Percentiles rank a stretch among this genome's conserved stretches.
phyloP scores from a whole-genome alignment of 208 protist genomes.

The Trypanosoma melophagium region DNA sequence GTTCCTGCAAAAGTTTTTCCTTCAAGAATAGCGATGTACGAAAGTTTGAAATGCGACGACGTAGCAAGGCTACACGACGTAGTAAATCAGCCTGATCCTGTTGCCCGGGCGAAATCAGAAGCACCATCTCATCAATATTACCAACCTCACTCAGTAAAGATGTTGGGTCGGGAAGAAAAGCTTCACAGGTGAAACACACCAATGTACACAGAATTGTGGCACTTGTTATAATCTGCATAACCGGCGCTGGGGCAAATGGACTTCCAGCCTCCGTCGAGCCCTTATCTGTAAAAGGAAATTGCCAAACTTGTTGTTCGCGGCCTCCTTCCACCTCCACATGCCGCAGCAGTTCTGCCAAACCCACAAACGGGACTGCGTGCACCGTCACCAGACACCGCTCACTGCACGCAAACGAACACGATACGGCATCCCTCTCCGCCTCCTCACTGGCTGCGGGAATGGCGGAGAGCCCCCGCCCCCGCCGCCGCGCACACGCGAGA shows the following conservation, averaged over 20 bases:
- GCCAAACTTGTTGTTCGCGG: background rate
- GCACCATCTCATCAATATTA: constrained; percentile 85
- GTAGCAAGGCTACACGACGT: constrained; percentile 71
- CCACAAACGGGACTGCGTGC: constrained; percentile 55
- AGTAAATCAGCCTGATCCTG: constrained; percentile 84
- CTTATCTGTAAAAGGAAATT: too few species aligned
- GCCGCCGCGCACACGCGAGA: constrained; percentile 47
- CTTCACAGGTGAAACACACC: constrained; percentile 63
- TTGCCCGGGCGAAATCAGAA: constrained; percentile 74
- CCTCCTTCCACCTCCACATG: constrained; percentile 35
- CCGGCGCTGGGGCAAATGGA: too few species aligned
- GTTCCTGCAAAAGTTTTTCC: constrained; percentile 70
- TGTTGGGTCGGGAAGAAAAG: constrained; percentile 68
- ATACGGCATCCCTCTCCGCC: constrained; percentile 39
- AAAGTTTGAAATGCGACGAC: constrained; percentile 79
- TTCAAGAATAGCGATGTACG: constrained; percentile 69
- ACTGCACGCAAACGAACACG: constrained; percentile 65
- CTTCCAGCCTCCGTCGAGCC: too few species aligned
- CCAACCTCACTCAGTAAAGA: constrained; percentile 77
- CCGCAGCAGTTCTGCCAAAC: constrained; percentile 53
- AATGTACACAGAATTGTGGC: constrained; percentile 46
- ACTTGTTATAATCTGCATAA: too few species aligned
- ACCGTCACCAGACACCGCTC: constrained; percentile 58
- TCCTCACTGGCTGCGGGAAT: constrained; percentile 7
- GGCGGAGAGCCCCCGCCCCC: background rate